Evolutionary conservation across 2,329 filamentous ascomycete species (phyloP).

Genomic region (Fusarium udum): DNA sequence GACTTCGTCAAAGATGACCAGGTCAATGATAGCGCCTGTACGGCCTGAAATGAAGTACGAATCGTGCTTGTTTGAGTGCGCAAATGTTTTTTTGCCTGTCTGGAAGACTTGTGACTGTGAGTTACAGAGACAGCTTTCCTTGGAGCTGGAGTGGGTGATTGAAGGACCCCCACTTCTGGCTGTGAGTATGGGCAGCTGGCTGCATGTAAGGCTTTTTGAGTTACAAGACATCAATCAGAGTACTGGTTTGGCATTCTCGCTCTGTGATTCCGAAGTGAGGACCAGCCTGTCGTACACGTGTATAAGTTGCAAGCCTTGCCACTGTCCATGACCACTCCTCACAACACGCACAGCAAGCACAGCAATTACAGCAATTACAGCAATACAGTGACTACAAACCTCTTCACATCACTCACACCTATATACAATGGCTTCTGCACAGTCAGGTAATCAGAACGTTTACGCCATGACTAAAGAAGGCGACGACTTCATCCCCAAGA

Average conservation of each 20-base stretch:
- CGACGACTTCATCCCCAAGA: not conserved
- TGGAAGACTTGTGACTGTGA: not conserved
- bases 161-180: not conserved
- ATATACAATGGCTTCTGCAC: accelerated
- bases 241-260: too few species aligned
- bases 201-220: accelerated
- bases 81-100: not conserved
- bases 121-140: too few species aligned
- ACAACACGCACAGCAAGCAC: not conserved
- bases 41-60: not conserved
- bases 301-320: not conserved
- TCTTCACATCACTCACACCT: not conserved
- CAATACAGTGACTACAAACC: not conserved
- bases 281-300: not conserved
- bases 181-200: not conserved
- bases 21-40: not conserved
- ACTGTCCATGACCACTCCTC: not conserved
- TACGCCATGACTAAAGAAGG: not conserved
- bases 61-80: accelerated
- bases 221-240: accelerated
- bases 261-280: not conserved
- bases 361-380: not conserved
- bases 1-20: not conserved
- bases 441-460: accelerated
- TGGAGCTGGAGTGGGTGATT: not conserved